phyloP scores from a whole-genome alignment of 1,284 basidiomycete species.

The Omphalotus olearius region DNA sequence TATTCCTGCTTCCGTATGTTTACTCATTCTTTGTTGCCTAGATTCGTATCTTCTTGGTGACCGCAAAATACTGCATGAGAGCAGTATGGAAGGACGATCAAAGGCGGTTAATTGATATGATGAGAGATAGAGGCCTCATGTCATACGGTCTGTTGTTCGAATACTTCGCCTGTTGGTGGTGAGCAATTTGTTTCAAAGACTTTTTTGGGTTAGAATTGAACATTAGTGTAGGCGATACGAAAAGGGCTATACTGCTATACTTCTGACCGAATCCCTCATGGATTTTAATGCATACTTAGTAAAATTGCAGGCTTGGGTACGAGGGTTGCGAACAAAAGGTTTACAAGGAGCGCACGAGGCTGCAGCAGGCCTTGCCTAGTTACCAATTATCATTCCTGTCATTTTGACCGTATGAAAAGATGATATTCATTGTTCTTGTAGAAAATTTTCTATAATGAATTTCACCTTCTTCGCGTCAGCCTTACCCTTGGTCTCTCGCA shows the following conservation, averaged over 20 bases:
- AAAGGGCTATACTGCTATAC: slow-evolving; percentile 45
- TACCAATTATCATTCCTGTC: not conserved
- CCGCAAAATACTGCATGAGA: slow-evolving; percentile 84
- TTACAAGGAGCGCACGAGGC: slow-evolving; percentile 64
- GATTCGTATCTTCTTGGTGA: slow-evolving; percentile 87
- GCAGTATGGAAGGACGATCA: slow-evolving; percentile 85
- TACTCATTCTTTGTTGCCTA: slow-evolving; percentile 21
- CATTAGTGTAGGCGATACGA: slow-evolving; percentile 50
- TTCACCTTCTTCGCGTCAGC: slow-evolving; percentile 63
- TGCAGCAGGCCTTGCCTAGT: slow-evolving; percentile 45
- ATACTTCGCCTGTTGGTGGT: slow-evolving; percentile 69
- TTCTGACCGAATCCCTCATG: slow-evolving; percentile 56
- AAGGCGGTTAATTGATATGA: slow-evolving; percentile 41
- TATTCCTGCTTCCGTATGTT: not conserved
- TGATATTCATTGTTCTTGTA: too few species aligned
- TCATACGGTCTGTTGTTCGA: slow-evolving; percentile 45
- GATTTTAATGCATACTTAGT: slow-evolving; percentile 63
- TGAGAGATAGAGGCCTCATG: slow-evolving; percentile 48
- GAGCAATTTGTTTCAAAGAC: slow-evolving; percentile 19
- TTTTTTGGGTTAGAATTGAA: slow-evolving; percentile 14
- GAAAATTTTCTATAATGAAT: slow-evolving; percentile 34
- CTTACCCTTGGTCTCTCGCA: slow-evolving; percentile 79
- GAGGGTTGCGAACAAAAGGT: slow-evolving; percentile 53
- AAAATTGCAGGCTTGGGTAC: slow-evolving; percentile 63
- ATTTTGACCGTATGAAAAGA: not conserved